Conservation (phyloP, 345 rosid genomes). For the Geranium brycei region DNA sequence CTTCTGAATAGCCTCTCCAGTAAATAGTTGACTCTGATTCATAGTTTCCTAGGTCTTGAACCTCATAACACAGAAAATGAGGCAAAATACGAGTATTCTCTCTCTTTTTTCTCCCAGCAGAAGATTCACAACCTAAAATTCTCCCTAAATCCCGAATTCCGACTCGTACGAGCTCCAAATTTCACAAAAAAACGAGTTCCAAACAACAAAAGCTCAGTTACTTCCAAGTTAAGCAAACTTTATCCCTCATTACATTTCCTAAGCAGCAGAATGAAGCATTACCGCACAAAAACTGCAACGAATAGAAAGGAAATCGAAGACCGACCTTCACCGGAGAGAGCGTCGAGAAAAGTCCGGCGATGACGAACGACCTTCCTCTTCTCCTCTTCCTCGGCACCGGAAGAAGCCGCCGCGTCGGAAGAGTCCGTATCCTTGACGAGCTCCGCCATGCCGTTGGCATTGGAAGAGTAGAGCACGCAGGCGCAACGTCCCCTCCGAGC, state of each 20-base stretch:
- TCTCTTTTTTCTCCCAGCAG: neutral
- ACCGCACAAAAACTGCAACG: slow-evolving; percentile 1
- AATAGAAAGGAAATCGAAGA: neutral
- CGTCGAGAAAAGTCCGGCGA: slow-evolving; percentile 63
- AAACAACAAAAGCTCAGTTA: neutral
- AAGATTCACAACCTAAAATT: neutral
- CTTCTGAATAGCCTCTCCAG: neutral
- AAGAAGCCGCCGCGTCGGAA: slow-evolving; percentile 15
- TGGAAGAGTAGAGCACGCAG: slow-evolving; percentile 16
- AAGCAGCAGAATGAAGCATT: slow-evolving; percentile 1
- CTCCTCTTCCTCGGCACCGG: slow-evolving; percentile 11
- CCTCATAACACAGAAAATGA: neutral
- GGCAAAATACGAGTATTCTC: neutral
- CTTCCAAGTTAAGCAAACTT: neutral
- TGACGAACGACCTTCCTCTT: slow-evolving; percentile 21
- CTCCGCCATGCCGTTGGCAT: slow-evolving; percentile 23
- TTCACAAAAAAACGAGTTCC: neutral
- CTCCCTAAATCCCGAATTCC: neutral
- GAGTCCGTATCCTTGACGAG: slow-evolving; percentile 50
- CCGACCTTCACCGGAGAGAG: slow-evolving; percentile 57
- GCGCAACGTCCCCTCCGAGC: slow-evolving; percentile 7
- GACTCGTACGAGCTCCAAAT: neutral
- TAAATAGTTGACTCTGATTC: neutral
- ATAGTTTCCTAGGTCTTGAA: no score
- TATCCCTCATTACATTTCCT: neutral